Evolutionary conservation across 495 filamentous ascomycete genomes (phyloP).

Genomic region (Gamarada debralockiae): DNA sequence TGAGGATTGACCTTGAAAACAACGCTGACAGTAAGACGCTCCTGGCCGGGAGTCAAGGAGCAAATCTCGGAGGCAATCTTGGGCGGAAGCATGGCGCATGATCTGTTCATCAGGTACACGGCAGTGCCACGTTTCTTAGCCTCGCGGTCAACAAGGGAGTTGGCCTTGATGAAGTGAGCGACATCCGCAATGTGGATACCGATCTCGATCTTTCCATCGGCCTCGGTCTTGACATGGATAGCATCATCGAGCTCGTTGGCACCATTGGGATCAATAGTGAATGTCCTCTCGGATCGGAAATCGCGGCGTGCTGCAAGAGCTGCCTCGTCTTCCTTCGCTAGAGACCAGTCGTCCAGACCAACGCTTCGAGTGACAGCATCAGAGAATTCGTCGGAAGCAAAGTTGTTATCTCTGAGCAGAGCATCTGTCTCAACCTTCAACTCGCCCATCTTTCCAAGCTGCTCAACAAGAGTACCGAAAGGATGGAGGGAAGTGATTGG

Average conservation of each 20-base stretch:
- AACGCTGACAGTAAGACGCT: constrained; percentile 87
- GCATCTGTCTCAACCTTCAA: constrained; percentile 96
- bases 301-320: constrained; percentile 75
- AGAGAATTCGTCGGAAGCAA: constrained; percentile 94
- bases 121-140: constrained; percentile 97
- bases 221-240: constrained; percentile 78
- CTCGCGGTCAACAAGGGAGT: constrained; percentile 94
- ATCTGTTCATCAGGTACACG: constrained; percentile 87
- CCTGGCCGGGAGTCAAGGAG: constrained; percentile 79
- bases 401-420: constrained; percentile 96
- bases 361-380: constrained; percentile 93
- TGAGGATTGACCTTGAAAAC: constrained; percentile 82
- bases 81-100: constrained; percentile 85
- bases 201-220: constrained; percentile 84
- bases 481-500: constrained; percentile 99
- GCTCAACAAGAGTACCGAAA: constrained; percentile 95
- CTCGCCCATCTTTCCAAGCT: constrained; percentile 96
- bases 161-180: constrained; percentile 93
- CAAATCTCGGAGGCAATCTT: constrained; percentile 82
- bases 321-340: constrained; percentile 76
- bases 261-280: constrained; percentile 85
- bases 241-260: constrained; percentile 85
- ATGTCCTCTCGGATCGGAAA: constrained; percentile 84
- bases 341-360: constrained; percentile 84
- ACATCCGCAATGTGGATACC: constrained; percentile 96